These are phyloP conservation scores for Hygrocybe coccinea DNA, from an alignment of 768 basidiomycete genomes.

Conservation along the genomic window DNA sequence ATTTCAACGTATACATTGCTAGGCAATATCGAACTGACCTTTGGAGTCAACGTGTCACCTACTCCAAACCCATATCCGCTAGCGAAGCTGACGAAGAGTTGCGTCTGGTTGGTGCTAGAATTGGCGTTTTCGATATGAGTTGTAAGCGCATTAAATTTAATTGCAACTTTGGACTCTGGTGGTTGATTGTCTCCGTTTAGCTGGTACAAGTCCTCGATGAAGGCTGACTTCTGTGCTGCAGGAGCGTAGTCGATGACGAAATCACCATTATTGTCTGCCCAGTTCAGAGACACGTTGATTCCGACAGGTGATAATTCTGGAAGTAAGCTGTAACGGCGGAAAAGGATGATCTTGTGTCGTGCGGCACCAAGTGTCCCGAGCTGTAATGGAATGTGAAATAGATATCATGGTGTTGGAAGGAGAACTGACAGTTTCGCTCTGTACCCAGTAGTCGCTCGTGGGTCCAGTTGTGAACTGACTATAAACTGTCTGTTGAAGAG, in stretches of 20 bases:
- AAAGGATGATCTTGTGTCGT: slow-evolving; percentile 5
- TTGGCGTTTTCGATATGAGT: slow-evolving; percentile 2
- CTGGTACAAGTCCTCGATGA: slow-evolving; percentile 3
- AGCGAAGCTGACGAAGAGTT: slow-evolving; percentile 5
- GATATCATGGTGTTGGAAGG: background rate
- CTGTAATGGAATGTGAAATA: background rate
- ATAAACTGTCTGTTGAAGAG: slow-evolving; percentile 1
- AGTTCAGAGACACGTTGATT: slow-evolving; percentile 1
- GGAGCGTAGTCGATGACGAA: slow-evolving; percentile 1
- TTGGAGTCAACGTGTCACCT: background rate
- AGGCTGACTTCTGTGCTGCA: background rate
- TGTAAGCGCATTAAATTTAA: slow-evolving; percentile 3
- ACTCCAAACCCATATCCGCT: background rate
- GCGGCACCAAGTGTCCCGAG: slow-evolving; percentile 4
- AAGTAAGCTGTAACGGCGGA: background rate
- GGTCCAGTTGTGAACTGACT: background rate
- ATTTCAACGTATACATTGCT: background rate
- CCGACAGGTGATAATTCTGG: slow-evolving; percentile 1
- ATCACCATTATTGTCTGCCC: slow-evolving; percentile 3
- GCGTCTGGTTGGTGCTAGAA: background rate
- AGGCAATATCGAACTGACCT: background rate
- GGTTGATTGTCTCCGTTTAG: background rate
- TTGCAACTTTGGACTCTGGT: background rate
- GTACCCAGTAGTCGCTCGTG: slow-evolving; percentile 6
- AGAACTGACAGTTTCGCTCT: slow-evolving; percentile 2